phyloP scores from a whole-genome alignment of 306 rosid species.

The Neltuma alba region DNA sequence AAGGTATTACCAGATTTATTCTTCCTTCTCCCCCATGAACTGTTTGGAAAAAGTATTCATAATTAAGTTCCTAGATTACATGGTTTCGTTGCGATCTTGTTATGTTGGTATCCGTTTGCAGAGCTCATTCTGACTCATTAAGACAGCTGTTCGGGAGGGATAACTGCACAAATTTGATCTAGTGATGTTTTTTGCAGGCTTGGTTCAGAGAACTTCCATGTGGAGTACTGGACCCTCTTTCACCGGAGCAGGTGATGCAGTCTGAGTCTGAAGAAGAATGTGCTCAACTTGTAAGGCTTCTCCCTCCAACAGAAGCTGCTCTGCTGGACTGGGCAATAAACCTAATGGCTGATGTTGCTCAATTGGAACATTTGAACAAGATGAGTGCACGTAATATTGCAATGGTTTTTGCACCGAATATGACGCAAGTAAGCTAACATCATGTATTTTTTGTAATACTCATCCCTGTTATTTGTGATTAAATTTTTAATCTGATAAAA shows the following conservation, averaged over 20 bases:
- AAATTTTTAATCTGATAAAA: background rate
- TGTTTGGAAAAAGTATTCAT: background rate
- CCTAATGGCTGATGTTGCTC: conserved; percentile 85
- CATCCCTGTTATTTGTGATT: background rate
- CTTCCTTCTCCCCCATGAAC: background rate
- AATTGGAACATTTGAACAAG: conserved; percentile 73
- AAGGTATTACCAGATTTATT: conserved; percentile 48
- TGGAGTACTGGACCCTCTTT: conserved; percentile 72
- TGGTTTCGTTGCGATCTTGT: background rate
- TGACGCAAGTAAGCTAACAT: conserved; percentile 73
- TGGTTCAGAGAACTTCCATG: conserved; percentile 88
- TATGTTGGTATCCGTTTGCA: background rate
- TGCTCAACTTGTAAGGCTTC: conserved; percentile 62
- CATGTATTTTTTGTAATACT: background rate
- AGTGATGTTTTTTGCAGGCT: conserved; percentile 52
- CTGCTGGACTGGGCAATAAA: conserved; percentile 81
- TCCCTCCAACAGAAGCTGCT: conserved; percentile 73
- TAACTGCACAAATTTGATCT: conserved; percentile 21
- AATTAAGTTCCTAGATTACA: background rate
- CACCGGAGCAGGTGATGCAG: conserved; percentile 83
- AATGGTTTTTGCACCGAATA: conserved; percentile 89
- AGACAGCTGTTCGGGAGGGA: background rate
- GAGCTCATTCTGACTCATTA: background rate
- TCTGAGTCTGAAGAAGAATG: conserved; percentile 76
- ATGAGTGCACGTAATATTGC: conserved; percentile 86